Evolutionary conservation across 208 protist genomes (phyloP).

Genomic region (Trypanosoma congolense): DNA sequence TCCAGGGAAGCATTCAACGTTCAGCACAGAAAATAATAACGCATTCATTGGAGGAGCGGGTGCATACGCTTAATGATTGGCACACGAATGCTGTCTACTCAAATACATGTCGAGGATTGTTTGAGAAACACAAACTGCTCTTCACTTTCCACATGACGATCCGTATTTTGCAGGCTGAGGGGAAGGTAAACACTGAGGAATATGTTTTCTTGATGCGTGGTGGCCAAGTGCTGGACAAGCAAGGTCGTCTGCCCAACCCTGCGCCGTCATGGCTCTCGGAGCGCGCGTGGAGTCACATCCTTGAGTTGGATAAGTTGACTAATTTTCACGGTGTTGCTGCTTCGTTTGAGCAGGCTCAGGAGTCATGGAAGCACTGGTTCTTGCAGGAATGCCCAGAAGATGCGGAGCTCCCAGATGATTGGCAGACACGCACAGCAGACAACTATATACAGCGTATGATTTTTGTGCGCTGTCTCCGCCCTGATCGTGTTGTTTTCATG

Average conservation of each 20-base stretch:
- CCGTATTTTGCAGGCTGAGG: constrained; percentile 91
- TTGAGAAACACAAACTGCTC: constrained; percentile 98
- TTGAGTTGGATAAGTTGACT: constrained; percentile 95
- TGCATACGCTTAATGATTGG: constrained; percentile 94
- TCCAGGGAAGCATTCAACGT: constrained; percentile 94
- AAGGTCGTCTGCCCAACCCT: constrained; percentile 93
- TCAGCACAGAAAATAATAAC: constrained; percentile 87
- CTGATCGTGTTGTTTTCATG: constrained; percentile 96
- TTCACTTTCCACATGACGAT: constrained; percentile 99
- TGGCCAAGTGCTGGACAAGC: constrained; percentile 93
- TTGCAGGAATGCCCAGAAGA: constrained; percentile 92
- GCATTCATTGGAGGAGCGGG: constrained; percentile 87
- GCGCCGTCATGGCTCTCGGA: constrained; percentile 94
- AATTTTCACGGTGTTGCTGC: constrained; percentile 92
- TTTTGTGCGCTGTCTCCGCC: constrained; percentile 95
- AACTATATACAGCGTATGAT: constrained; percentile 97
- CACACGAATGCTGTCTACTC: constrained; percentile 97
- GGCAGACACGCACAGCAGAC: constrained; percentile 75
- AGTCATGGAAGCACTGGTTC: constrained; percentile 96
- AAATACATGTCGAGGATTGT: constrained; percentile 97
- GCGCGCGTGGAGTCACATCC: constrained; percentile 95
- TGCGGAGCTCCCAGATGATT: constrained; percentile 93
- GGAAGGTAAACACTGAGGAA: constrained; percentile 93
- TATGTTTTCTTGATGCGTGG: constrained; percentile 98
- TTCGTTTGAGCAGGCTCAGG: constrained; percentile 93